Base-by-base conservation (phyloP, 2,329 filamentous ascomycete species). In the Fonsecaea pedrosoi region DNA sequence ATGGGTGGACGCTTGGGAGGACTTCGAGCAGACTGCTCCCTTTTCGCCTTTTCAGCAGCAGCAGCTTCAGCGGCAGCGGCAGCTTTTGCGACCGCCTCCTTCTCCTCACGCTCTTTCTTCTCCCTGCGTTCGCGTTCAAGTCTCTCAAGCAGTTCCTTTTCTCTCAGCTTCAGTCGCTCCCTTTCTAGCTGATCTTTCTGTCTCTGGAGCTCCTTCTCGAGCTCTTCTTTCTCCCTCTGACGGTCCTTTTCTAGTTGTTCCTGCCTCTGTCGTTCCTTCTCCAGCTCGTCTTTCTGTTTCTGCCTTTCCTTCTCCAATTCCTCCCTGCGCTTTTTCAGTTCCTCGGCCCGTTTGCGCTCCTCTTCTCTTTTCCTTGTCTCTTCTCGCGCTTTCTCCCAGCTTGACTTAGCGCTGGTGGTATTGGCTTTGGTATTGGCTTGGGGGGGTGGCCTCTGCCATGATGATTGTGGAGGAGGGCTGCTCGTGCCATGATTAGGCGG, bases 1-100 rank as follows among this genome's bases (percentile, higher is more conserved):
- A 78, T 74, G 2, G 76, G 75, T 10, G 75, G 75, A 65, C 71
- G 78, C 74, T 65, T 77, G 70, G 64, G 73, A 70, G 68, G 73
- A 66, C 69, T 72, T 42, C 73, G 72, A 3, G 73, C 73, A 54
- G 48, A 91, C 89, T 96, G 90, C 82, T 94, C 67, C 35, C 60
- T 30, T 62, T 59, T 69, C 57, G 70, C 69, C 38, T 70, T 68
- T 42, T 67, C 67, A 21, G 76, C 76, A 42, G 65, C 68, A 18
- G 64, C 61, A 15, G 66, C 62, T 34, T 62, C 60, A n/a, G 65
- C 63, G 50, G 73, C 76, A 30, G 75, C 76, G 42, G 66, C 69
- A 25, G 66, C 64, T 50, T 60, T 63, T n/a, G 65, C 65, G 54
- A 73, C 76, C 25, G 75, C 75, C 65, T 77, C 77, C 21, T 74